These are phyloP conservation scores for Echria macrotheca DNA, from an alignment of 495 filamentous ascomycete species.

Conservation along the genomic window DNA sequence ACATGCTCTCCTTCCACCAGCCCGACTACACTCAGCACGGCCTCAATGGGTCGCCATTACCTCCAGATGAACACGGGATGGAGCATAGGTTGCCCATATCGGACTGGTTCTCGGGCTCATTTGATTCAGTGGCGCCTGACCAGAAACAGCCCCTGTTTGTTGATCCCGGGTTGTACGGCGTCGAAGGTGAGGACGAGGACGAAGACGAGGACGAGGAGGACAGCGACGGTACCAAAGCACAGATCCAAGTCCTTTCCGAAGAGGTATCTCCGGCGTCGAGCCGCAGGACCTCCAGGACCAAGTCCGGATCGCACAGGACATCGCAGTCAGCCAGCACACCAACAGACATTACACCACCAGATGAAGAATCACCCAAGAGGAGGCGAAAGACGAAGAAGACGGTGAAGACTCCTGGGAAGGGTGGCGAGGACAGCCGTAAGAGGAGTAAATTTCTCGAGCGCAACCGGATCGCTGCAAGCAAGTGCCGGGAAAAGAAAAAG, in stretches of 20 bases:
- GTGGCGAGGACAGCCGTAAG: slow-evolving; percentile 26
- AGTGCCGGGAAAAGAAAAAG: slow-evolving; percentile 86
- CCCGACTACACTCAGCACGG: slow-evolving; percentile 13
- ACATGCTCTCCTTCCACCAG: slow-evolving; percentile 13
- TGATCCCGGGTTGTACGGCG: slow-evolving; percentile 22
- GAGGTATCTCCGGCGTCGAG: slow-evolving; percentile 18
- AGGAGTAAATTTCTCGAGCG: slow-evolving; percentile 61
- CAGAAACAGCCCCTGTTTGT: slow-evolving; percentile 19
- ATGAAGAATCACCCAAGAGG: slow-evolving; percentile 16
- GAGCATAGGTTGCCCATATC: slow-evolving; percentile 9
- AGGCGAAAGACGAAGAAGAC: slow-evolving; percentile 16
- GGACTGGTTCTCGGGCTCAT: slow-evolving; percentile 17
- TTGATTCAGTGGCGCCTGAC: slow-evolving; percentile 13
- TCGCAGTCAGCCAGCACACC: slow-evolving; percentile 17
- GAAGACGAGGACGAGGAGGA: slow-evolving; percentile 15
- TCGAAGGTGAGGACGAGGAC: slow-evolving; percentile 15
- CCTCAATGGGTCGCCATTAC: slow-evolving; percentile 5
- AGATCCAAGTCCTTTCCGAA: slow-evolving; percentile 17
- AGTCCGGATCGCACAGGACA: slow-evolving; percentile 18
- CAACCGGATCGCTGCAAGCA: slow-evolving; percentile 78
- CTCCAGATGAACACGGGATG: slow-evolving; percentile 1
- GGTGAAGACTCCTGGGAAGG: slow-evolving; percentile 7
- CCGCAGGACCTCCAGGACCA: slow-evolving; percentile 21
- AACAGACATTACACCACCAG: slow-evolving; percentile 23
- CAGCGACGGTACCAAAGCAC: slow-evolving; percentile 16